Percentiles rank a stretch among this genome's conserved stretches.
Evolutionary conservation across 2,329 filamentous ascomycete genomes (phyloP).

Genomic region (Triangularia verruculosa): DNA sequence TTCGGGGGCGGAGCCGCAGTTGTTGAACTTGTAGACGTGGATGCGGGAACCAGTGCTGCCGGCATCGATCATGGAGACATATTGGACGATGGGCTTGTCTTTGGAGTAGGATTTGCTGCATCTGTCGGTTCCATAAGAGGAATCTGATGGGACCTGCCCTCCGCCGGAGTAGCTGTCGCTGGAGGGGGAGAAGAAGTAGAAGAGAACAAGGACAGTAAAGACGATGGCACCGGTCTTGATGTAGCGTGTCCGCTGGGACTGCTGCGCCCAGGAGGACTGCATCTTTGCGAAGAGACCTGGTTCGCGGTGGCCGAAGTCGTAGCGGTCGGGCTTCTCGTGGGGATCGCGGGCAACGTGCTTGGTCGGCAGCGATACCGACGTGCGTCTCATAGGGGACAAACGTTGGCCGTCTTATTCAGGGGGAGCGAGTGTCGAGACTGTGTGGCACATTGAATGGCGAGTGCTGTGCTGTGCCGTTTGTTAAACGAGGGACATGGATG

Average conservation of each 20-base stretch:
- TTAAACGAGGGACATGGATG: slow-evolving; percentile 24
- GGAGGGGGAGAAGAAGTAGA: slow-evolving; percentile 61
- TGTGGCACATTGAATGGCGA: neutral
- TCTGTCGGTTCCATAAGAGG: slow-evolving; percentile 64
- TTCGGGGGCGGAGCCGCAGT: slow-evolving; percentile 92
- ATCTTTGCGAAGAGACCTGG: slow-evolving; percentile 51
- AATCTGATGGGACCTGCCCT: slow-evolving; percentile 57
- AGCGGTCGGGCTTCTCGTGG: slow-evolving; percentile 63
- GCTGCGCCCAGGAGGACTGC: slow-evolving; percentile 59
- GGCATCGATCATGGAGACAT: slow-evolving; percentile 97
- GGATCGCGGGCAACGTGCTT: slow-evolving; percentile 59
- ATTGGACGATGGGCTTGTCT: slow-evolving; percentile 92
- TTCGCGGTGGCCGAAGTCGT: slow-evolving; percentile 46
- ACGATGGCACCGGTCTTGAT: slow-evolving; percentile 63
- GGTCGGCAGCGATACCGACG: slow-evolving; percentile 61
- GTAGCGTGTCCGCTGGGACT: slow-evolving; percentile 64
- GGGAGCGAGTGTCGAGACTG: neutral
- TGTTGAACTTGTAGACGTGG: slow-evolving; percentile 99
- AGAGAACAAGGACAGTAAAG: slow-evolving; percentile 56
- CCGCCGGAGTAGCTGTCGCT: slow-evolving; percentile 53
- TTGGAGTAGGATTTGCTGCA: slow-evolving; percentile 82
- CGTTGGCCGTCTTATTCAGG: slow-evolving; percentile 9
- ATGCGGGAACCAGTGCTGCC: slow-evolving; percentile 97
- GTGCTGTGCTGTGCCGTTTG: neutral
- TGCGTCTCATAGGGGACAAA: slow-evolving; percentile 55